Base-by-base conservation (phyloP, 2,329 filamentous ascomycete species). In the Aureobasidium zeae region DNA sequence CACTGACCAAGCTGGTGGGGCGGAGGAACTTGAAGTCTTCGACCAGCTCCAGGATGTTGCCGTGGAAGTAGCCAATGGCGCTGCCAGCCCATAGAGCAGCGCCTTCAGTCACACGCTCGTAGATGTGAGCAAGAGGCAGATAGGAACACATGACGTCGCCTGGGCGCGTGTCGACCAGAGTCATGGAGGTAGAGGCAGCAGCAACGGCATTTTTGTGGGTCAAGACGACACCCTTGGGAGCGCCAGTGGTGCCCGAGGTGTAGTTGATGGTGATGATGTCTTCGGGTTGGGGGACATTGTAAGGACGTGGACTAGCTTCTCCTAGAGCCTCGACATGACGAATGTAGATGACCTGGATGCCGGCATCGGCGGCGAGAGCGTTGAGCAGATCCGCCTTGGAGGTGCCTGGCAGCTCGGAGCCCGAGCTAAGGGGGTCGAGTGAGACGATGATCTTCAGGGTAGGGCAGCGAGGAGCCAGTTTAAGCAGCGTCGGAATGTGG, bases 51-150 rank as follows among this genome's bases (percentile, higher is more conserved):
- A 83, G 60, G 49, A 95, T 81, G 58, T 95, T 86, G 44, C 91
- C 91, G 54, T 91, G 86, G 74, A 95, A 98, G 64, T 89, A 98
- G 10, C 89, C 91, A 54, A 95, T 79, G 7, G 77, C 69, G 24
- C 76, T 77, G 44, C 86, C 88, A 41, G 76, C 72, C 55, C 82
- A 77, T 12, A 95, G 69, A 11, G 77, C 75, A 3, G 72, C 70
- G 60, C 93, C 83, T 60, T 98, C 91, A 29, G 80, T 71, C 52
- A 95, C 72, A 44, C 91, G 82, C 51, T 88, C 84, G 62, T 86
- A 95, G 55, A 98, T 96, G 61, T 98, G 91, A 8, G 91, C 91
- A 28, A 95, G 69, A 0, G 91, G 91, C 39, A 98, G 74, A 64
- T 96, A 98, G 1, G 89, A 96, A 46, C 86, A 76, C 52, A 81